These are phyloP conservation scores for Colletotrichum sidae DNA, from an alignment of 2,329 filamentous ascomycete genomes.

Conservation along the genomic window DNA sequence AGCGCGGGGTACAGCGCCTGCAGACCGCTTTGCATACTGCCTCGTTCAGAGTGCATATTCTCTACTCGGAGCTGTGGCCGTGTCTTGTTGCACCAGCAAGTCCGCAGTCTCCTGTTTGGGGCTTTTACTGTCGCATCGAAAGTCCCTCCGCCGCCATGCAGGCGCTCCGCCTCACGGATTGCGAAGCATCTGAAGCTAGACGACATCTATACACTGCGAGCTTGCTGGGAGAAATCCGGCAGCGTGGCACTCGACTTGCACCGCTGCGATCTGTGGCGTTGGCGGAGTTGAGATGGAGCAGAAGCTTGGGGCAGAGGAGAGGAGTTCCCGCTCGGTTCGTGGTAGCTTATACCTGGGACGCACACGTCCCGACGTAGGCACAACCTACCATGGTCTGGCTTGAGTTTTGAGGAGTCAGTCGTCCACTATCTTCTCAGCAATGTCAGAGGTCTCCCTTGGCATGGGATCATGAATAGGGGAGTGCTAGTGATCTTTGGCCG, in stretches of 20 bases:
- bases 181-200: constrained; percentile 3
- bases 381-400: background rate
- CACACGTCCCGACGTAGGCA: constrained; percentile 9
- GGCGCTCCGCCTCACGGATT: constrained; percentile 15
- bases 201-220: background rate
- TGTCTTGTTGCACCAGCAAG: background rate
- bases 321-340: constrained; percentile 6
- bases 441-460: too few relatives aligned
- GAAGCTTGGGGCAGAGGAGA: constrained; percentile 25
- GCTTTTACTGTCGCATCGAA: constrained; percentile 13
- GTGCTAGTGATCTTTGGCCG: too few relatives aligned
- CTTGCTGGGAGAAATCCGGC: background rate
- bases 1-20: too few relatives aligned
- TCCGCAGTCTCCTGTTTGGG: constrained; percentile 23
- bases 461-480: too few relatives aligned
- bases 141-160: constrained; percentile 20
- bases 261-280: background rate
- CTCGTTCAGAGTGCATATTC: too few relatives aligned
- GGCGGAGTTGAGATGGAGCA: constrained; percentile 21
- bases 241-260: background rate
- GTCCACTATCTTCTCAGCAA: too few relatives aligned
- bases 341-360: constrained; percentile 23
- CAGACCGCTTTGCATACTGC: too few relatives aligned
- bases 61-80: too few relatives aligned
- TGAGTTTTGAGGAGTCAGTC: background rate